These are phyloP conservation scores for Fusarium falciforme DNA, from an alignment of 2,329 filamentous ascomycete species.

Conservation along the genomic window DNA sequence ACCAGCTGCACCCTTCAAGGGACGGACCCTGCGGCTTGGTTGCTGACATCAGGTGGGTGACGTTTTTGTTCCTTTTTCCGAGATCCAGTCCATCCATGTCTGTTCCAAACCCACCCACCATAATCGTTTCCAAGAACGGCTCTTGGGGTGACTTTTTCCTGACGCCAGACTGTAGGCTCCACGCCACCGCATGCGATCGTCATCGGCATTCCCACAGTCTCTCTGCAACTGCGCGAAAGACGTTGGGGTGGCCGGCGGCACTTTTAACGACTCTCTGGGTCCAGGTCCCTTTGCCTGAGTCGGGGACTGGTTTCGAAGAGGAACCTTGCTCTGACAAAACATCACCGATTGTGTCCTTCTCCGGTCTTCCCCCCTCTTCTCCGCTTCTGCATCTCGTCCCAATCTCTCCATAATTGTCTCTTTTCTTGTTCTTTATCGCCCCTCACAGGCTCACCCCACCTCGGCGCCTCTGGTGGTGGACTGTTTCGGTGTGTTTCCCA, in stretches of 20 bases:
- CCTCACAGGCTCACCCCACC: constrained; percentile 25
- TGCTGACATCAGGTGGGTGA: constrained; percentile 33
- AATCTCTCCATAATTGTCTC: constrained; percentile 31
- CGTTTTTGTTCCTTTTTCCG: constrained; percentile 29
- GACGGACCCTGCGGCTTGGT: constrained; percentile 16
- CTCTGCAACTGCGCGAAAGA: constrained; percentile 19
- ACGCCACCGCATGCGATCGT: constrained; percentile 44
- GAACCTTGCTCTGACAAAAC: constrained; percentile 19
- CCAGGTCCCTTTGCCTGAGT: constrained; percentile 1
- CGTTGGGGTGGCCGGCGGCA: constrained; percentile 31
- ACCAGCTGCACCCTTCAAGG: constrained; percentile 5
- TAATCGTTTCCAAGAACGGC: constrained; percentile 27
- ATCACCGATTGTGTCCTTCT: constrained; percentile 23
- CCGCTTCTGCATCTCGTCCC: constrained; percentile 22
- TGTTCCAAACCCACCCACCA: constrained; percentile 6
- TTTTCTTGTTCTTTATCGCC: constrained; percentile 22
- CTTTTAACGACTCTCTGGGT: constrained; percentile 14
- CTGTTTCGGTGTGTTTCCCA: background rate
- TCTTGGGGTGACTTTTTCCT: constrained; percentile 26
- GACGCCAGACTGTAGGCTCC: constrained; percentile 32
- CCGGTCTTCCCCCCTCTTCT: constrained; percentile 23
- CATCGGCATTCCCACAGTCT: constrained; percentile 39
- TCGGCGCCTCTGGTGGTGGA: constrained; percentile 33
- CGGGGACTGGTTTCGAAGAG: constrained; percentile 11
- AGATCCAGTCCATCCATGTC: constrained; percentile 13